phyloP scores from a whole-genome alignment of 2,329 filamentous ascomycete genomes.

The Magnaporthiopsis poae region DNA sequence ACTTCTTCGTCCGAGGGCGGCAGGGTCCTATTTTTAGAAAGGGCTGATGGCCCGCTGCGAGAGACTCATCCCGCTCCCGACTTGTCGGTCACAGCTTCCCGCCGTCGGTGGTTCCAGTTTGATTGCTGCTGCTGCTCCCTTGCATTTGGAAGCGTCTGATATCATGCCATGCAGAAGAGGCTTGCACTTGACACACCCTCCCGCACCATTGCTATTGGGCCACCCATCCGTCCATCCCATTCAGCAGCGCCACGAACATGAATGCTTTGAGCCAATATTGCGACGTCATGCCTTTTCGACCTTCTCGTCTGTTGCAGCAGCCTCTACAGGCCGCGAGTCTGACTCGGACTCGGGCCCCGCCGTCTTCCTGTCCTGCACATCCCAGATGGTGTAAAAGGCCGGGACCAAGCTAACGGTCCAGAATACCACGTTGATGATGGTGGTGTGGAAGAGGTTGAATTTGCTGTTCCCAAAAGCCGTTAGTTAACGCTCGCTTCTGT shows the following conservation, averaged over 20 bases:
- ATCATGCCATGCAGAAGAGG: not conserved
- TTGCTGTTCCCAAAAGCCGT: slow-evolving; percentile 11
- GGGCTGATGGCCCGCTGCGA: not conserved
- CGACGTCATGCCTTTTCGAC: not conserved
- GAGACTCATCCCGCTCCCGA: not conserved
- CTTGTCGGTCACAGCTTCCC: not conserved
- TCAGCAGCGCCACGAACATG: too few species aligned
- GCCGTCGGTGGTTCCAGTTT: not conserved
- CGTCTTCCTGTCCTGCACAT: slow-evolving; percentile 13
- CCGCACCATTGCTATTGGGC: not conserved
- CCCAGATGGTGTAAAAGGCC: slow-evolving; percentile 14
- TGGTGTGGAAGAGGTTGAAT: slow-evolving; percentile 18
- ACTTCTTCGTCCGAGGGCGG: not conserved
- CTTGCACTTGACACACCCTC: not conserved
- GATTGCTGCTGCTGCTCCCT: not conserved
- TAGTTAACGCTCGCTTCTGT: not conserved
- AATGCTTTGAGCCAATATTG: not conserved
- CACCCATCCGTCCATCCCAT: not conserved
- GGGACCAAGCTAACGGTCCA: slow-evolving; percentile 17
- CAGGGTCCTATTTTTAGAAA: not conserved
- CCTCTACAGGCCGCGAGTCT: not conserved
- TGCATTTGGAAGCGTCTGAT: not conserved
- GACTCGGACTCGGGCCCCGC: not conserved
- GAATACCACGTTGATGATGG: slow-evolving; percentile 17
- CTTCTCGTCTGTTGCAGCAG: not conserved